These are phyloP conservation scores for Colletotrichum sp. DNA, from an alignment of 2,329 filamentous ascomycete species.

Conservation along the genomic window DNA sequence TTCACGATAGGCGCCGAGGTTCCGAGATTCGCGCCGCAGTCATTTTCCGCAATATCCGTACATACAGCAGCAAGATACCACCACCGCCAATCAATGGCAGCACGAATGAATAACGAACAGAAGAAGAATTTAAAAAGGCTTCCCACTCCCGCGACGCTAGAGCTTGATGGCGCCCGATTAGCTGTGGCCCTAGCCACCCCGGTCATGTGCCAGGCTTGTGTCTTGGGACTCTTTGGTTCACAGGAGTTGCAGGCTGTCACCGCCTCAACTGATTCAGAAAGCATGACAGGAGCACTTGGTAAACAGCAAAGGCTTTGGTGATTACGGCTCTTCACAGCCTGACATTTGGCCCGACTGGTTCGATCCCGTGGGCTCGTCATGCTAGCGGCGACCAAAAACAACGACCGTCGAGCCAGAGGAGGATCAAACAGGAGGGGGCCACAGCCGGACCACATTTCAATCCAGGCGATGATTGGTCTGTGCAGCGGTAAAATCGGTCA, in stretches of 20 bases:
- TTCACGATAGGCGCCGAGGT: background rate
- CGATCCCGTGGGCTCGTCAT: background rate
- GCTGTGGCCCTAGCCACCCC: constrained; percentile 14
- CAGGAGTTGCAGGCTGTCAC: background rate
- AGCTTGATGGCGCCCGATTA: background rate
- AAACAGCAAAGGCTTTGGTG: background rate
- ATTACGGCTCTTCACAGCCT: background rate
- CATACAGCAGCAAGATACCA: background rate
- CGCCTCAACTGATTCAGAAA: background rate
- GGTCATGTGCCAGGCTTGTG: background rate
- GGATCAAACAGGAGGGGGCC: constrained; percentile 20
- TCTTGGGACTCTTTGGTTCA: background rate
- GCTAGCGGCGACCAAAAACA: constrained; percentile 6
- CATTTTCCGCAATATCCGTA: background rate
- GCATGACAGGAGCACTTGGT: background rate
- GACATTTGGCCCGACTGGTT: background rate
- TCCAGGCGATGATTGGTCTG: background rate
- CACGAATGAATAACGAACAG: background rate
- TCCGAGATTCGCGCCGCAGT: background rate
- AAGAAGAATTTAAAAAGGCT: background rate
- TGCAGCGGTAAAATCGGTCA: background rate
- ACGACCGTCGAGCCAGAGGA: constrained; percentile 6
- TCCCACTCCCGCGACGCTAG: background rate
- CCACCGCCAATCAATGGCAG: background rate
- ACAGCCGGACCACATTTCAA: constrained; percentile 8